A percentile compares a stretch with the other conserved stretches of the same genome.
Conservation (phyloP, 176 grass and related monocot species). For the Raddia guianensis region DNA sequence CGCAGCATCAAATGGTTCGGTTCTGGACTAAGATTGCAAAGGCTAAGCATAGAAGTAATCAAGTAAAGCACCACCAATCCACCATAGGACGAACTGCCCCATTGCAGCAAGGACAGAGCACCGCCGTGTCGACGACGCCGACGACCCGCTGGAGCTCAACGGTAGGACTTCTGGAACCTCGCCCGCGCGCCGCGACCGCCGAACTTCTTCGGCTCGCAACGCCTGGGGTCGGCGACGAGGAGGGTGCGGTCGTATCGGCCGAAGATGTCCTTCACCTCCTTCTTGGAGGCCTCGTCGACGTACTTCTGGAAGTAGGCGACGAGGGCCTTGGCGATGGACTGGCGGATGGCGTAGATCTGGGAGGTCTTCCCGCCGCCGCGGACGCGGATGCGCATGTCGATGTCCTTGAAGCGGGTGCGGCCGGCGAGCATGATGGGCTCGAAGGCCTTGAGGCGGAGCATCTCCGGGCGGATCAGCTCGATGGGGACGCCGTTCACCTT, state of each 20-base stretch:
- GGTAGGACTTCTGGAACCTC: conserved; percentile 86
- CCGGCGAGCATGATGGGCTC: conserved; percentile 79
- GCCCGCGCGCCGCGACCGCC: conserved; percentile 78
- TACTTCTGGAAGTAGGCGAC: conserved; percentile 86
- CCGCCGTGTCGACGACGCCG: background rate
- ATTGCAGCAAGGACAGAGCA: background rate
- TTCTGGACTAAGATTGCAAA: background rate
- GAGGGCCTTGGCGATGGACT: conserved; percentile 80
- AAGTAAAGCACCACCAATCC: no score
- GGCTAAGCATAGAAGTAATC: background rate
- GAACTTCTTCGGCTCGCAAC: conserved; percentile 92
- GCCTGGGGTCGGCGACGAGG: conserved; percentile 77
- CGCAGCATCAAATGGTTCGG: conserved; percentile 1
- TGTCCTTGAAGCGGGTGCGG: conserved; percentile 61
- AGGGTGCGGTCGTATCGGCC: conserved; percentile 79
- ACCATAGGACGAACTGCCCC: background rate
- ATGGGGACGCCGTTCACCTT: conserved; percentile 85
- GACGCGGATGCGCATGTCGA: conserved; percentile 90
- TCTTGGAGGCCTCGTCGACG: conserved; percentile 78
- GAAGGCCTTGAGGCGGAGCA: conserved; percentile 74
- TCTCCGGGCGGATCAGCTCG: conserved; percentile 80
- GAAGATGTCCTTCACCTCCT: conserved; percentile 89
- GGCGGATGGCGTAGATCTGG: conserved; percentile 85
- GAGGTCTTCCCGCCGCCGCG: conserved; percentile 74
- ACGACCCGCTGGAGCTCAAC: conserved; percentile 33